phyloP scores from a whole-genome alignment of 352 stramenopile genomes.

The Phytophthora kernoviae region DNA sequence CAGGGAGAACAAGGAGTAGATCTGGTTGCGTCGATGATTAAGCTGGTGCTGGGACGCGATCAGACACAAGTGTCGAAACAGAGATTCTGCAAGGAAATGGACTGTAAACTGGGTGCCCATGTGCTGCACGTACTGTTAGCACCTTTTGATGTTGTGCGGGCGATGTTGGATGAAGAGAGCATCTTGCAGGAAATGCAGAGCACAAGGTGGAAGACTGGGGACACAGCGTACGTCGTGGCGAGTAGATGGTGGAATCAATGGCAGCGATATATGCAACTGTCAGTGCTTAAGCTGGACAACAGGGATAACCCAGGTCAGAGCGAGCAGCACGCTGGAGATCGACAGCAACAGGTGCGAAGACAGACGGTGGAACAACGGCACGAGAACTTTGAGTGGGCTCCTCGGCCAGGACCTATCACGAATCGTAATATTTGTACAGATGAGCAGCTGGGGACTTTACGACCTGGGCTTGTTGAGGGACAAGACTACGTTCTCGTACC shows the following conservation, averaged over 20 bases:
- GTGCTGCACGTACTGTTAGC: constrained; percentile 53
- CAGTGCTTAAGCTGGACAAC: background rate
- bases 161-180: constrained; percentile 47
- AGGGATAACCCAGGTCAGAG: background rate
- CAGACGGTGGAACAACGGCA: constrained; percentile 10
- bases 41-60: constrained; percentile 23
- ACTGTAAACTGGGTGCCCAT: constrained; percentile 31
- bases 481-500: constrained; percentile 59
- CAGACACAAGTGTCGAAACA: constrained; percentile 24
- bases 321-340: constrained; percentile 28
- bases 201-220: constrained; percentile 43
- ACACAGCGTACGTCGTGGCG: constrained; percentile 58
- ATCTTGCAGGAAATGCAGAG: constrained; percentile 42
- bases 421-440: constrained; percentile 49
- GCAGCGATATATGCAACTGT: constrained; percentile 37
- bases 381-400: constrained; percentile 7
- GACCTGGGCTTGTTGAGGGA: constrained; percentile 30
- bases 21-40: constrained; percentile 28
- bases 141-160: constrained; percentile 60
- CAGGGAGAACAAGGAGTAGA: constrained; percentile 25
- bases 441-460: constrained; percentile 46
- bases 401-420: constrained; percentile 47
- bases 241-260: constrained; percentile 67
- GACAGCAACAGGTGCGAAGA: constrained; percentile 16
- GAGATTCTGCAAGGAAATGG: constrained; percentile 26